Evolutionary conservation across 441 rosid genomes (phyloP), one percentile per base, ranked within the genome.

Genomic region (Manihot esculenta): DNA sequence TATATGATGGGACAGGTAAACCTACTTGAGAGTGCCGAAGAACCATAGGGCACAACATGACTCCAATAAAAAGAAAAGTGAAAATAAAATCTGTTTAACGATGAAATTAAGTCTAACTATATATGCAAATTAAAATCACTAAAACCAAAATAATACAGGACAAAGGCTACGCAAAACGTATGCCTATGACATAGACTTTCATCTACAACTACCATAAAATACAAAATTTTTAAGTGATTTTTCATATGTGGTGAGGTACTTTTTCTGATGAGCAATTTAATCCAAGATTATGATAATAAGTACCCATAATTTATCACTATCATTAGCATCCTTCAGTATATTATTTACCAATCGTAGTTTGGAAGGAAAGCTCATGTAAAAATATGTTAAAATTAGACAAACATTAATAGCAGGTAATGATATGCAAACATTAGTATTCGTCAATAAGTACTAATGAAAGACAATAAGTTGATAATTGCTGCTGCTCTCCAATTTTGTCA

Each of bases 331-430:
- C 26, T 26, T 7, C 68, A 8, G 1, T 30, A 1, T 1, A 1
- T 30, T 35, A 2, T 35, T 35, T 35, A 35, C 41, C 41, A 30
- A 26, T 50, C 69, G 49, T 7, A 48, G 44, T 42, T 62, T 12
- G 50, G 26, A 21, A 62, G 42, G 1, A 47, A n/a, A n/a, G n/a
- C n/a, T 48, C 55, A 48, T 48, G 69, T 50, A 18, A 65, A 65
- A 65, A 50, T n/a, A 50, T 4, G 7, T 10, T n/a, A 49, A 35
- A 54, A 49, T 11, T 27, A 21, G 13, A 8, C 56, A 21, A 54
- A 54, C 15, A 23, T 54, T 21, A 50, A 20, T 42, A 23, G 64
- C 10, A 5, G 0, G 53, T 11, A 30, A 30, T 4, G 4, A 30
- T 30, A 30, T 2, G 35, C 35, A 30, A 30, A 30, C 35, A 30